These are phyloP conservation scores for Xylaria sp. DNA, from an alignment of 2,329 filamentous ascomycete species.

Conservation along the genomic window DNA sequence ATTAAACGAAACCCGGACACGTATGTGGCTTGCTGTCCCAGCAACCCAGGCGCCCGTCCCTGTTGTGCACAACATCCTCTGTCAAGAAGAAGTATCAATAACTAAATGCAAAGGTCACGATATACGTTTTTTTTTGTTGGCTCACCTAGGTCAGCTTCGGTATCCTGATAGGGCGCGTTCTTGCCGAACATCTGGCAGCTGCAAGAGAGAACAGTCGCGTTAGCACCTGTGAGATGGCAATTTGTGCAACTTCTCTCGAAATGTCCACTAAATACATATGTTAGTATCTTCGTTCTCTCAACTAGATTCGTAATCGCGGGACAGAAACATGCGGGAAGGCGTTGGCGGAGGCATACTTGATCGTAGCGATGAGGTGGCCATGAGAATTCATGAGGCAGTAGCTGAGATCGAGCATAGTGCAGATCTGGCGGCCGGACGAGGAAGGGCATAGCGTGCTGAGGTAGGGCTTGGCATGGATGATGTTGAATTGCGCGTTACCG, in stretches of 20 bases:
- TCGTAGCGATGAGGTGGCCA: constrained; percentile 27
- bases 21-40: constrained; percentile 27
- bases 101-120: background rate
- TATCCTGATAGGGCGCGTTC: constrained; percentile 25
- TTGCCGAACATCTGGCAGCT: constrained; percentile 35
- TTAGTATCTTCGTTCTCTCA: constrained; percentile 10
- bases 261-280: constrained; percentile 21
- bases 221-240: constrained; percentile 30
- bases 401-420: constrained; percentile 37
- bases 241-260: constrained; percentile 34
- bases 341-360: constrained; percentile 28
- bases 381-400: constrained; percentile 36
- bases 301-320: background rate
- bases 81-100: background rate
- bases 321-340: background rate
- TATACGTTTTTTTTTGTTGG: background rate
- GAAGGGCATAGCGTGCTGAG: constrained; percentile 35
- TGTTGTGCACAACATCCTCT: constrained; percentile 30
- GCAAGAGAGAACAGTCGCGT: constrained; percentile 33
- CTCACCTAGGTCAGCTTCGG: constrained; percentile 33
- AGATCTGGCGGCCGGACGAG: constrained; percentile 26
- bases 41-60: constrained; percentile 25
- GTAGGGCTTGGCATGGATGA: constrained; percentile 15
- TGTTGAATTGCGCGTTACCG: constrained; percentile 30
- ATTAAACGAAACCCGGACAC: constrained; percentile 22